Base-by-base conservation (phyloP, 2,329 filamentous ascomycete genomes). In the Ascochyta koolunga region DNA sequence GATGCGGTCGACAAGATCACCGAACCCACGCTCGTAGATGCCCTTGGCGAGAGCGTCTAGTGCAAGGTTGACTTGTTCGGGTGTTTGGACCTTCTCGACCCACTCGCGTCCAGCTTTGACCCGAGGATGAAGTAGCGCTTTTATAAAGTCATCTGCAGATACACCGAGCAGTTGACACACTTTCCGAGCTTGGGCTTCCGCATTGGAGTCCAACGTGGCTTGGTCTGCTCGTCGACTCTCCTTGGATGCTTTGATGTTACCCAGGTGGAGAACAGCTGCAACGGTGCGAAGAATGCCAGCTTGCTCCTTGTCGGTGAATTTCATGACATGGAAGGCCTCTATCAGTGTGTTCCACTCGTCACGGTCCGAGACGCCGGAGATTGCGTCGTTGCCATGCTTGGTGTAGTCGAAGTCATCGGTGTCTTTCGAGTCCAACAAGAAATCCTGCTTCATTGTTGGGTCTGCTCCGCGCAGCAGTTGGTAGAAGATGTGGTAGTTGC, bases 11-110 rank as follows among this genome's bases (percentile, higher is more conserved):
- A 99, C 96, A 3, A 99, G 84, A 62, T 97, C 90, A 24, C 95
- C 93, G 68, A 99, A 99, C 0, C 90, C 89, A 56, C 96, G 90
- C 74, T 99, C 95, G 72, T 99, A 99, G 62, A 99, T 96, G 77
- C 95, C 95, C 76, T 99, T 99, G 7, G 95, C 87, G 15, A 99
- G 82, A 15, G 95, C 93, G 76, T 98, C 92, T 38, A 99, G 85
- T 3, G 90, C 85, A 9, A 97, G 86, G 21, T 91, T 89, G 38
- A 97, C 96, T 73, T 99, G 95, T 61, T 99, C 96, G 0, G 95
- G 93, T 1, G 93, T 98, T 72, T 99, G 95, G 1, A 96, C 93
- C 74, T 98, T 99, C 71, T 98, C 93, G 2, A 99, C 95, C 95
- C 93, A 98, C 77, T 99, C 95, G 46, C 93, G 86, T 18, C 95